Evolutionary conservation across 352 stramenopile genomes (phyloP).

Genomic region (Globisporangium paddicum): DNA sequence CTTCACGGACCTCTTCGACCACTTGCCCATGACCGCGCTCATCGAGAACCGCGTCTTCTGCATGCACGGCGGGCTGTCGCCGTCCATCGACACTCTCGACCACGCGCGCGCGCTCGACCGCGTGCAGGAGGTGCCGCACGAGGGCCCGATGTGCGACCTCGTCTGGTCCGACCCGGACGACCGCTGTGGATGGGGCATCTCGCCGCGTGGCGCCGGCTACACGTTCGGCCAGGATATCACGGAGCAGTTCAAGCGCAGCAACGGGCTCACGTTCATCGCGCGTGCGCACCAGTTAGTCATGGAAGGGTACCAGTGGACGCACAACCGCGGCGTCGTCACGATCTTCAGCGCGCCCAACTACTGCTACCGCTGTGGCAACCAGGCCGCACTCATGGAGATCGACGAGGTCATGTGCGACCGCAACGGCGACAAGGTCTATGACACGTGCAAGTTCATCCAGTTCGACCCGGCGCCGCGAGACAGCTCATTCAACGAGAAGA

Average conservation of each 20-base stretch:
- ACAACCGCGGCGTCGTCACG: conserved; percentile 90
- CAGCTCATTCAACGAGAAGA: conserved; percentile 91
- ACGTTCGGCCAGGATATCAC: conserved; percentile 87
- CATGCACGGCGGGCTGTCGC: conserved; percentile 86
- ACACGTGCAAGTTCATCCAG: conserved; percentile 92
- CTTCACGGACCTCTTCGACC: conserved; percentile 88
- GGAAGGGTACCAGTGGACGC: conserved; percentile 93
- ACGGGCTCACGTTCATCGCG: conserved; percentile 84
- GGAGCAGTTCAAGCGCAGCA: conserved; percentile 89
- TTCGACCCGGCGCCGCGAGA: conserved; percentile 88
- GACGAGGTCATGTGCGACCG: conserved; percentile 89
- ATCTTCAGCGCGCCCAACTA: conserved; percentile 94
- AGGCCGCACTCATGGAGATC: conserved; percentile 94
- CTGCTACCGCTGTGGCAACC: conserved; percentile 96
- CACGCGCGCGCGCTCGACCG: conserved; percentile 79
- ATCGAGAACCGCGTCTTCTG: conserved; percentile 90
- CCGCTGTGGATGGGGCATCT: conserved; percentile 85
- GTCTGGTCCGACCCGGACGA: conserved; percentile 89
- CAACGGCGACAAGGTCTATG: conserved; percentile 86
- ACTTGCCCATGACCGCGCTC: conserved; percentile 83
- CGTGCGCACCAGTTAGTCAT: conserved; percentile 91
- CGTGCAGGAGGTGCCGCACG: conserved; percentile 85
- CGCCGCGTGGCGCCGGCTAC: conserved; percentile 80
- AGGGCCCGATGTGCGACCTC: conserved; percentile 86
- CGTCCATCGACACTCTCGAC: conserved; percentile 86